These are phyloP conservation scores for Alternaria sp. DNA, from an alignment of 2,329 filamentous ascomycete genomes.

Conservation along the genomic window DNA sequence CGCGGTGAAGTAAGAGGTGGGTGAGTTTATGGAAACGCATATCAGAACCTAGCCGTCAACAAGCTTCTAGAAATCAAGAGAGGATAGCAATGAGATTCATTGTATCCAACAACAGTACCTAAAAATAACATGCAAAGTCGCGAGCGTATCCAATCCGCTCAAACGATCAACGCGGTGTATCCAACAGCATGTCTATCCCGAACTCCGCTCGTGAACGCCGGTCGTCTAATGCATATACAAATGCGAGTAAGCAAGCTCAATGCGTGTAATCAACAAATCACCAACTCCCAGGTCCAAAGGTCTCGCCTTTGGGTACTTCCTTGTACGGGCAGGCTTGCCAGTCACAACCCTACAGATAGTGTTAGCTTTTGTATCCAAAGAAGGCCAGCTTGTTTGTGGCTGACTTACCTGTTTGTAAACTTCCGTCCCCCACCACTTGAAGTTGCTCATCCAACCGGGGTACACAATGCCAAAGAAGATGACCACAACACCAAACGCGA, in stretches of 20 bases:
- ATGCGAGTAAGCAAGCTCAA: background rate
- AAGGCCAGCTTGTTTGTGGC: background rate
- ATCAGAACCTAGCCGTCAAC: too few relatives aligned
- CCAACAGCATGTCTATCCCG: background rate
- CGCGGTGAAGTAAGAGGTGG: too few relatives aligned
- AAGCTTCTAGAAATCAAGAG: too few relatives aligned
- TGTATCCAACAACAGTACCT: background rate
- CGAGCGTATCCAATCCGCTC: background rate
- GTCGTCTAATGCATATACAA: background rate
- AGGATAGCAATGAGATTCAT: background rate
- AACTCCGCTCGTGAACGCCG: background rate
- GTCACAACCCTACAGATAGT: conserved; percentile 68
- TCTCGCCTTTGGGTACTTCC: conserved; percentile 54
- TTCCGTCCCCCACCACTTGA: conserved; percentile 89
- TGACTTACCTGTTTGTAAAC: conserved; percentile 70
- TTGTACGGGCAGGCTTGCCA: conserved; percentile 80
- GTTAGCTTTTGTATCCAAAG: conserved; percentile 9
- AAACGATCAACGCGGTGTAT: background rate
- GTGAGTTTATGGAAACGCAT: too few relatives aligned
- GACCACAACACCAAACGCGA: conserved; percentile 81
- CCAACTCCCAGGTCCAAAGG: conserved; percentile 45
- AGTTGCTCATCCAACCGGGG: conserved; percentile 73
- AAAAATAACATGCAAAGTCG: background rate
- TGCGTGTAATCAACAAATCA: background rate
- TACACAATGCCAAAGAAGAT: conserved; percentile 90